A percentile compares a stretch with the other conserved stretches of the same genome.
These are phyloP conservation scores for Zymoseptoria tritici DNA, from an alignment of 2,329 filamentous ascomycete species.

Conservation along the genomic window DNA sequence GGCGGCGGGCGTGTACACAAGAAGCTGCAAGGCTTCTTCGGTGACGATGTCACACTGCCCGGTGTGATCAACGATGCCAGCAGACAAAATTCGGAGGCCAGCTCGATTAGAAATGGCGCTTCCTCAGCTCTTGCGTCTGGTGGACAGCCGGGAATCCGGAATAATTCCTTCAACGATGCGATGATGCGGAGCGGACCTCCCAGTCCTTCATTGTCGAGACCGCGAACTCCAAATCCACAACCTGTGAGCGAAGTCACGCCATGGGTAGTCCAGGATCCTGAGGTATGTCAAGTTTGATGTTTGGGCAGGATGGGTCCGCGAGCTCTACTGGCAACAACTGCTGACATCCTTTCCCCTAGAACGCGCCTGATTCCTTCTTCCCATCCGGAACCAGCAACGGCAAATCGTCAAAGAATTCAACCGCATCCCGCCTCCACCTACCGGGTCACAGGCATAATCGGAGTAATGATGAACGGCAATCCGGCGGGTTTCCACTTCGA, in stretches of 20 bases:
- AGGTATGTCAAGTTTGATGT: slow-evolving; percentile 20
- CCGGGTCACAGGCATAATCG: slow-evolving; percentile 61
- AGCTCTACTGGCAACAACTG: background rate
- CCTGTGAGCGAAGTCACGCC: slow-evolving; percentile 80
- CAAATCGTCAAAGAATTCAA: slow-evolving; percentile 27
- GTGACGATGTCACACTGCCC: slow-evolving; percentile 66
- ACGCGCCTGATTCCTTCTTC: slow-evolving; percentile 23
- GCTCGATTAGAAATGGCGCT: slow-evolving; percentile 22
- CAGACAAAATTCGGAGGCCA: slow-evolving; percentile 58
- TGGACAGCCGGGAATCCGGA: slow-evolving; percentile 54
- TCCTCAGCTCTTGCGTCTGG: slow-evolving; percentile 44
- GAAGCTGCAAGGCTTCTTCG: slow-evolving; percentile 86
- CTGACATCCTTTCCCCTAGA: slow-evolving; percentile 14
- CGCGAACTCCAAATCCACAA: slow-evolving; percentile 58
- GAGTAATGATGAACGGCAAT: slow-evolving; percentile 52
- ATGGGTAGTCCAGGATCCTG: slow-evolving; percentile 72
- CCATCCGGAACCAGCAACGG: slow-evolving; percentile 25
- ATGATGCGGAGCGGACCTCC: slow-evolving; percentile 46
- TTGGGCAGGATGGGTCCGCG: background rate
- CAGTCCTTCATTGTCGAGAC: slow-evolving; percentile 69
- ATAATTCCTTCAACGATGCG: slow-evolving; percentile 71
- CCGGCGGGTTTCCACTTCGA: slow-evolving; percentile 50
- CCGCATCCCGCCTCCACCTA: slow-evolving; percentile 55
- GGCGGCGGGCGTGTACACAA: slow-evolving; percentile 62
- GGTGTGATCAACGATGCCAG: slow-evolving; percentile 45